Evolutionary conservation across 768 basidiomycete genomes (phyloP), one percentile per base, ranked within the genome.

Genomic region (Hypholoma fasciculare): DNA sequence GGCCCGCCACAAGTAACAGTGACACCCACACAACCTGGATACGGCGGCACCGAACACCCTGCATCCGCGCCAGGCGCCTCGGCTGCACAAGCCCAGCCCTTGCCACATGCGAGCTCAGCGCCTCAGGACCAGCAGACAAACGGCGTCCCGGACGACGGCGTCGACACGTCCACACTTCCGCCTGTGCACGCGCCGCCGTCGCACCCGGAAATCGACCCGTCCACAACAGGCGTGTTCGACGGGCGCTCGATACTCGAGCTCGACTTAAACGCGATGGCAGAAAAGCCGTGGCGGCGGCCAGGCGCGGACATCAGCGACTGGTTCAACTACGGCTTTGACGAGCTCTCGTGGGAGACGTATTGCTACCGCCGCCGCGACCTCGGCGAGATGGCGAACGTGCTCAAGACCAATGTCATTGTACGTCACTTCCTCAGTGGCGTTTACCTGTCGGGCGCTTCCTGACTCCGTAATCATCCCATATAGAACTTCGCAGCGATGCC

Each of bases 281-380:
- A 93, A 60, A 96, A 96, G 67, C 88, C 88, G 4, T 99, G 97
- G 97, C 78, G 97, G 60, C 75, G 87, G 58, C 90, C 95, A 7
- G 97, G 97, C 36, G 88, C 92, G 4, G 94, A 97, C 76, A 80
- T 97, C 60, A 90, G 91, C 63, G 96, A 98, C 76, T 99, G 95
- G 90, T 99, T 99, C 75, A 98, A 99, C 73, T 98, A 97, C 65
- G 97, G 97, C 0, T 98, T 98, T 67, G 97, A 99, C 72, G 97
- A 99, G 74, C 82, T 92, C 14, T 91, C 90, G 36, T 99, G 95
- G 94, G 92, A 94, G 68, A 88, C 88, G 42, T 99, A 96, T 67
- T 92, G 89, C 65, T 89, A 91, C 71, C 83, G 92, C 65, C 80
- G 94, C 65, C 81, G 90, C 42, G 90, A 94, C 56, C 70, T 94